Evolutionary conservation across 2,329 filamentous ascomycete genomes (phyloP).

Genomic region (Botrytis squamosa): DNA sequence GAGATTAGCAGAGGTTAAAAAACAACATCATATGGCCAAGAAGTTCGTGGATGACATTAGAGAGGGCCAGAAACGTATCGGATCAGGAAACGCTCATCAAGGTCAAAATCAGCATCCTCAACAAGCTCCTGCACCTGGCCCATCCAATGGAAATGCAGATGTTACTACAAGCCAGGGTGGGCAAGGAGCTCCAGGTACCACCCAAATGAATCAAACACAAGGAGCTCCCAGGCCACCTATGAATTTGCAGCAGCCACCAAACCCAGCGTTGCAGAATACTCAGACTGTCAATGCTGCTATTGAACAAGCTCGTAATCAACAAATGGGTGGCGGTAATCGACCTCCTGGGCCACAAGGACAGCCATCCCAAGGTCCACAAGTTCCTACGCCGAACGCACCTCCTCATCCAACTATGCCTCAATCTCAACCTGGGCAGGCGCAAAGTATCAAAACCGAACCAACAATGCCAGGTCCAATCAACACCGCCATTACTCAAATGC

Average conservation of each 20-base stretch:
- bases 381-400: constrained; percentile 29
- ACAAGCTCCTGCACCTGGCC: constrained; percentile 25
- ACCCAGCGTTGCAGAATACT: constrained; percentile 36
- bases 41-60: constrained; percentile 50
- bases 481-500: constrained; percentile 34
- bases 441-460: constrained; percentile 35
- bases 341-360: constrained; percentile 33
- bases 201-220: constrained; percentile 25
- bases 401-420: constrained; percentile 27
- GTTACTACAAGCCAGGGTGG: neutral
- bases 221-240: constrained; percentile 35
- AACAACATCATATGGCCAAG: constrained; percentile 48
- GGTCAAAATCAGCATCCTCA: constrained; percentile 7
- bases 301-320: constrained; percentile 39
- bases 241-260: constrained; percentile 35
- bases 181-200: constrained; percentile 25
- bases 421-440: constrained; percentile 23
- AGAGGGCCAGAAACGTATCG: constrained; percentile 39
- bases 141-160: neutral
- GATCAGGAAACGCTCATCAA: constrained; percentile 13
- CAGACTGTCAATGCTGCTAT: constrained; percentile 40
- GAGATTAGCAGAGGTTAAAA: constrained; percentile 47
- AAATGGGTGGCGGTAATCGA: constrained; percentile 33
- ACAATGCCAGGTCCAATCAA: constrained; percentile 36
- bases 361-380: constrained; percentile 21